Conservation (phyloP, 441 rosid genomes). For the Eutrema salsugineum region DNA sequence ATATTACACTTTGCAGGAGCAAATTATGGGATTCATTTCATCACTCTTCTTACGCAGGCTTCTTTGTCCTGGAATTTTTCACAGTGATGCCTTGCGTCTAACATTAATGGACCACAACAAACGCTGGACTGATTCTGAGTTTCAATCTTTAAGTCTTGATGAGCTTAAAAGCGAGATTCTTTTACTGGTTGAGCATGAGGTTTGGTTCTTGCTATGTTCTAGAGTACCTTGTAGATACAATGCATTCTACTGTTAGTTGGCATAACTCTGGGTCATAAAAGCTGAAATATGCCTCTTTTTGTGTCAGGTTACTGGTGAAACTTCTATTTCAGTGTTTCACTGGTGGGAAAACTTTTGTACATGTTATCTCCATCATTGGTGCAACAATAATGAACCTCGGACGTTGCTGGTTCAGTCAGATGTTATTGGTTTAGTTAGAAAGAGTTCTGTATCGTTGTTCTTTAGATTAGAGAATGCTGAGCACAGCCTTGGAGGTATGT, state of each 20-base stretch:
- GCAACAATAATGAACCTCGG: conserved; percentile 71
- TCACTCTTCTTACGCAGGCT: conserved; percentile 81
- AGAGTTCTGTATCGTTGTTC: conserved; percentile 73
- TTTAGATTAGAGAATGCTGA: conserved; percentile 71
- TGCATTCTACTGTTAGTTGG: conserved; percentile 20
- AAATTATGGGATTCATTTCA: conserved; percentile 68
- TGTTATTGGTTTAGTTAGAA: conserved; percentile 84
- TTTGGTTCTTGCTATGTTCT: conserved; percentile 23
- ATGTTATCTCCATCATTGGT: conserved; percentile 82
- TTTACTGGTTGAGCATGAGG: conserved; percentile 85
- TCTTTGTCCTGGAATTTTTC: conserved; percentile 84
- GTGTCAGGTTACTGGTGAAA: conserved; percentile 61
- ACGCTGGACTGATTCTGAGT: conserved; percentile 86
- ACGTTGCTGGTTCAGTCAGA: conserved; percentile 71
- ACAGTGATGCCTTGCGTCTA: conserved; percentile 53
- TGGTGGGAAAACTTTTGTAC: conserved; percentile 82
- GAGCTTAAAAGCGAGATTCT: conserved; percentile 83
- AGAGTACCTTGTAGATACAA: conserved; percentile 6
- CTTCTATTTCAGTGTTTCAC: conserved; percentile 50
- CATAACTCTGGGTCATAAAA: conserved; percentile 10
- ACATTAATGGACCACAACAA: conserved; percentile 78
- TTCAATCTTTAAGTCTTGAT: conserved; percentile 75
- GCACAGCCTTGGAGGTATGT: conserved; percentile 70
- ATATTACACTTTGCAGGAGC: conserved; percentile 58
- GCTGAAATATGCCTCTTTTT: conserved; percentile 26